Evolutionary conservation across 108 stramenopile genomes (phyloP).

Genomic region (Conticribra weissflogii): DNA sequence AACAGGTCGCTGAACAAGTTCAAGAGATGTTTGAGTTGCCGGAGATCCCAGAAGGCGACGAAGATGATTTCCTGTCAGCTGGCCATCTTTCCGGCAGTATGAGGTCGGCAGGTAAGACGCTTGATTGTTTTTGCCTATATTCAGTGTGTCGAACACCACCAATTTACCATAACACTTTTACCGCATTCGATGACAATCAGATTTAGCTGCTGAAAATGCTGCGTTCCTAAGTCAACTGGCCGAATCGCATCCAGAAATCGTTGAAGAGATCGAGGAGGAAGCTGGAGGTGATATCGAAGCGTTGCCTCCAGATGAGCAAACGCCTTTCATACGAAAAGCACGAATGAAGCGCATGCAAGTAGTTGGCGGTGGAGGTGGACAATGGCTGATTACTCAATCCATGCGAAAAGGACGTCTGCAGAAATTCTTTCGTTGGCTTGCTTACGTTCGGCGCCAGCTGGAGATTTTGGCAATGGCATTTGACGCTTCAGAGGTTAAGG

Average conservation of each 20-base stretch:
- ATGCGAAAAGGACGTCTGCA: conserved; percentile 28
- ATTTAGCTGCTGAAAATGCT: neutral
- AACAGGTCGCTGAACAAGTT: neutral
- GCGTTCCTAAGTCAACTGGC: conserved; percentile 5
- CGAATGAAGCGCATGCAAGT: neutral
- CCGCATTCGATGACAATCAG: neutral
- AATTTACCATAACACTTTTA: too few species aligned
- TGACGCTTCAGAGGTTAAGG: conserved; percentile 22
- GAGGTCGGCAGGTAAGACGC: too few species aligned
- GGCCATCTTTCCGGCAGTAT: neutral
- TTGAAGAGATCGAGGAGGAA: conserved; percentile 2
- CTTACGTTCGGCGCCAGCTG: conserved; percentile 14
- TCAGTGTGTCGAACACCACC: too few species aligned
- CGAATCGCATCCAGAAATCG: conserved; percentile 23
- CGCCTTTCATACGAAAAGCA: conserved; percentile 36
- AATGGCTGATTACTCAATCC: conserved; percentile 14
- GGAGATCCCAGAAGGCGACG: neutral
- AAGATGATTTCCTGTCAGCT: neutral
- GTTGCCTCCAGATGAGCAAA: conserved; percentile 24
- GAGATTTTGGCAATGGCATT: conserved; percentile 25
- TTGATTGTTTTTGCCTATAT: too few species aligned
- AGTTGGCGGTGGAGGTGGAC: neutral
- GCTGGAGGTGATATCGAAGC: conserved; percentile 6
- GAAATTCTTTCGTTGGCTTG: conserved; percentile 18
- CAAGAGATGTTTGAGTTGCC: neutral